Percentiles rank a stretch among this genome's conserved stretches.
Evolutionary conservation across 805 yeast species (phyloP).

Genomic region (Zygosaccharomyces kombuchaensis): DNA sequence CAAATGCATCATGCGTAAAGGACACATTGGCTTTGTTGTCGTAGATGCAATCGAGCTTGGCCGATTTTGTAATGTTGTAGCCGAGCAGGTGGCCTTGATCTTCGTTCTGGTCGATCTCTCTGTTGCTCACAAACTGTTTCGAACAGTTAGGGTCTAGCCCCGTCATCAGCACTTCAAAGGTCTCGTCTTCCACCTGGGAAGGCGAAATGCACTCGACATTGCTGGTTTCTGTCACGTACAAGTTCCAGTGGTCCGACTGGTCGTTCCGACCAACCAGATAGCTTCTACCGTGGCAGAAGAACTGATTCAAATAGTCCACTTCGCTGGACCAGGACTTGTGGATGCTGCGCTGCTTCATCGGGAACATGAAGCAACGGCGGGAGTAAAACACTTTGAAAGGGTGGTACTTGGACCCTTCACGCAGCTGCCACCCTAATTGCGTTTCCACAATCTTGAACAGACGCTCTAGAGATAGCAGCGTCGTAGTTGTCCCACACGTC

Average conservation of each 20-base stretch:
- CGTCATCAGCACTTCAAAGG: constrained; percentile 89
- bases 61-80: constrained; percentile 53
- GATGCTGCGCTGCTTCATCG: constrained; percentile 72
- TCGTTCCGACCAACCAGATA: constrained; percentile 78
- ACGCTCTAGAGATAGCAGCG: constrained; percentile 68
- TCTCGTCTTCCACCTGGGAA: constrained; percentile 48
- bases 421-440: constrained; percentile 42
- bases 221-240: constrained; percentile 59
- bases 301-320: constrained; percentile 59
- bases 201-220: constrained; percentile 2
- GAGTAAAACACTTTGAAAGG: constrained; percentile 80
- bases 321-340: constrained; percentile 86
- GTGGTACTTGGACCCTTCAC: constrained; percentile 20
- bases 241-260: constrained; percentile 80
- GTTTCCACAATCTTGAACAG: constrained; percentile 49
- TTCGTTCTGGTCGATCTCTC: constrained; percentile 14
- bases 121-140: constrained; percentile 44
- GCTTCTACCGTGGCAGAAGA: constrained; percentile 57
- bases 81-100: constrained; percentile 77
- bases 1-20: constrained; percentile 74
- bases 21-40: constrained; percentile 27
- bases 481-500: constrained; percentile 95
- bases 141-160: constrained; percentile 59
- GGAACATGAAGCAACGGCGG: constrained; percentile 89
- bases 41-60: constrained; percentile 62